Evolutionary conservation across 2,329 filamentous ascomycete genomes (phyloP).

Genomic region (Ceratocystis harringtonii): DNA sequence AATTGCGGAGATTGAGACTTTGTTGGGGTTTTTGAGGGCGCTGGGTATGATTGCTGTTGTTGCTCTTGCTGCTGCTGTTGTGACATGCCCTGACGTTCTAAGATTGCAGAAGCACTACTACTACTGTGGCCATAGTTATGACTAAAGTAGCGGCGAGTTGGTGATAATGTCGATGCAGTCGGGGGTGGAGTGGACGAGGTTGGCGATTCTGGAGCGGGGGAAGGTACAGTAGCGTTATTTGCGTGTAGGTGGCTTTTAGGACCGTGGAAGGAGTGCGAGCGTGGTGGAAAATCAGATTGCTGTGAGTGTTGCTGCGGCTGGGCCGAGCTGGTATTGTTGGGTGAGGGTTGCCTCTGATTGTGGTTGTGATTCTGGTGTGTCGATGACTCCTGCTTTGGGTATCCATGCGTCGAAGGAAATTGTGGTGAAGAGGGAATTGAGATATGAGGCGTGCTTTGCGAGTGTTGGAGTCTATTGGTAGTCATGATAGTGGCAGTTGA

Average conservation of each 20-base stretch:
- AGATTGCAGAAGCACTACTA: background rate
- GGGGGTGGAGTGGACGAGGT: conserved; percentile 11
- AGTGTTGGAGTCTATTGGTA: conserved; percentile 10
- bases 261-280: conserved; percentile 13
- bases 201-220: background rate
- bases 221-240: background rate
- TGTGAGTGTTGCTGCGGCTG: background rate
- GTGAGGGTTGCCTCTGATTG: background rate
- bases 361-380: background rate
- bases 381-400: background rate
- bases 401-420: background rate
- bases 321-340: background rate
- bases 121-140: conserved; percentile 10
- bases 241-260: conserved; percentile 5
- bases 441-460: conserved; percentile 15
- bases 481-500: background rate
- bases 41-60: background rate
- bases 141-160: conserved; percentile 10
- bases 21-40: conserved; percentile 5
- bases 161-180: conserved; percentile 3
- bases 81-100: background rate
- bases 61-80: background rate
- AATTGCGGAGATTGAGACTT: conserved; percentile 4
- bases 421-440: conserved; percentile 2
- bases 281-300: conserved; percentile 9